These are phyloP conservation scores for Moringa oleifera DNA, from an alignment of 345 rosid genomes.

Conservation along the genomic window DNA sequence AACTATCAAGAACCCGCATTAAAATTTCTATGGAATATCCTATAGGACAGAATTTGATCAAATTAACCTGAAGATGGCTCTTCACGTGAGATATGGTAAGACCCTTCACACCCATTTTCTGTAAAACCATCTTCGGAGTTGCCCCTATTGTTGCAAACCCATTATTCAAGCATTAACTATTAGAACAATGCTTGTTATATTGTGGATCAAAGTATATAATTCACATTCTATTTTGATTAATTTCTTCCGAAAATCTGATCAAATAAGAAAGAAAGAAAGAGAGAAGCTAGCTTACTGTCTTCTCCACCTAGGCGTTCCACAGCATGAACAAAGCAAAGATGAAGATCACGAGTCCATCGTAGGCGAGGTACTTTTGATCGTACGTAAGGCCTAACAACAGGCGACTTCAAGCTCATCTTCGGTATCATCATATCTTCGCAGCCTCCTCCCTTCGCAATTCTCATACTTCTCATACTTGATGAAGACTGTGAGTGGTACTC, in stretches of 20 bases:
- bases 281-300: slow-evolving; percentile 36
- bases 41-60: background rate
- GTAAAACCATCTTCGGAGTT: slow-evolving; percentile 66
- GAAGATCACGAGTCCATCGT: slow-evolving; percentile 64
- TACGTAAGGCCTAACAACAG: slow-evolving; percentile 39
- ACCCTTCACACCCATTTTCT: slow-evolving; percentile 58
- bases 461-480: background rate
- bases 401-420: slow-evolving; percentile 17
- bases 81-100: slow-evolving; percentile 69
- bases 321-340: slow-evolving; percentile 55
- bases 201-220: too few species aligned
- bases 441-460: slow-evolving; percentile 1
- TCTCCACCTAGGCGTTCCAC: slow-evolving; percentile 64
- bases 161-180: background rate
- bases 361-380: slow-evolving; percentile 58
- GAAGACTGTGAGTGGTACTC: slow-evolving; percentile 2
- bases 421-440: background rate
- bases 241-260: too few species aligned
- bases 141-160: slow-evolving; percentile 32
- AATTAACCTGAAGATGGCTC: slow-evolving; percentile 88
- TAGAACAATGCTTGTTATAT: too few species aligned
- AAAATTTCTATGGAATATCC: background rate
- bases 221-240: too few species aligned
- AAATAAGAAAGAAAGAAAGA: background rate
- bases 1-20: background rate